Evolutionary conservation across 345 rosid species (phyloP).

Genomic region (Citrus medica): DNA sequence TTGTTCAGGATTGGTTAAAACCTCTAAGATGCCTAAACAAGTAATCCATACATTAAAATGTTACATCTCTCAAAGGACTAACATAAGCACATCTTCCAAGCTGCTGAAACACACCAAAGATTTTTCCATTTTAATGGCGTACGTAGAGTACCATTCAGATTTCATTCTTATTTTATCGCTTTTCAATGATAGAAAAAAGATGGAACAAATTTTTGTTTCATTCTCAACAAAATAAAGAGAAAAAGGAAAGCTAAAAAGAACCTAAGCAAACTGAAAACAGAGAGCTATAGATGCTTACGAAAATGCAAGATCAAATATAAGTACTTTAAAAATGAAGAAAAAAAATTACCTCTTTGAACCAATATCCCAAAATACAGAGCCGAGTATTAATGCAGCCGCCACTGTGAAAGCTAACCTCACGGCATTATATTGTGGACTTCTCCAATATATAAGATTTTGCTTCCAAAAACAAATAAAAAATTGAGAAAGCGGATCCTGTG

Average conservation of each 20-base stretch:
- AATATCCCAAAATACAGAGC: conserved; percentile 75
- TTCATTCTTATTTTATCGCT: neutral
- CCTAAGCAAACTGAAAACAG: neutral
- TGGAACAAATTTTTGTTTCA: neutral
- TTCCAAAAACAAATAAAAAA: conserved; percentile 70
- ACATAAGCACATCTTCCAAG: neutral
- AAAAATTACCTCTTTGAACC: conserved; percentile 56
- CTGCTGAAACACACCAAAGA: neutral
- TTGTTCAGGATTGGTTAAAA: neutral
- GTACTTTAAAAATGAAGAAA: neutral
- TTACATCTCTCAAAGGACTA: neutral
- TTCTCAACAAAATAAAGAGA: neutral
- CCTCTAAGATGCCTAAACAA: neutral
- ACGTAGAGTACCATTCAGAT: neutral
- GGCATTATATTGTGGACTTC: conserved; percentile 82
- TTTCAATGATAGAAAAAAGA: neutral
- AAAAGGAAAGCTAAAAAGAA: too few relatives aligned
- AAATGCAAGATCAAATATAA: neutral
- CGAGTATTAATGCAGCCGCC: conserved; percentile 58
- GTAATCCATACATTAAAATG: neutral
- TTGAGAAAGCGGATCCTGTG: conserved; percentile 50
- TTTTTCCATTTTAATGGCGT: neutral
- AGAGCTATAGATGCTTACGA: neutral
- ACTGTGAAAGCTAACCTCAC: conserved; percentile 62
- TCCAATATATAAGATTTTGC: conserved; percentile 91